These are phyloP conservation scores for Macadamia integrifolia DNA, from an alignment of 164 flowering plant species.

Conservation along the genomic window DNA sequence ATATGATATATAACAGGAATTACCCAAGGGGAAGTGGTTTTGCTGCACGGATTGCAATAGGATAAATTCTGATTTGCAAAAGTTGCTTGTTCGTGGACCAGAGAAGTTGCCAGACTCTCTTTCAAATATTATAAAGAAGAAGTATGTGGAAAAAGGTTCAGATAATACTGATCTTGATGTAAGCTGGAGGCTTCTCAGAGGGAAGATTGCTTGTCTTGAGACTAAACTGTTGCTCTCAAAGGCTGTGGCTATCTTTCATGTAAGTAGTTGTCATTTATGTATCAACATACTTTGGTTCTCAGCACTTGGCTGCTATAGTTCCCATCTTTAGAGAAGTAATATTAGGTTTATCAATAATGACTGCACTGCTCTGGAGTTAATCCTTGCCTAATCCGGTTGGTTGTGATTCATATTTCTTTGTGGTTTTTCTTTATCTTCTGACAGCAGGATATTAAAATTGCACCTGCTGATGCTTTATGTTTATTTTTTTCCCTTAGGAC, in stretches of 20 bases:
- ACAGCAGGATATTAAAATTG: background rate
- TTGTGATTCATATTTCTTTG: too few species aligned
- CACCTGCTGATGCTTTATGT: background rate
- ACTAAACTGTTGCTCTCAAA: conserved; percentile 42
- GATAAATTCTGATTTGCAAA: conserved; percentile 47
- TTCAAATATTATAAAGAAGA: conserved; percentile 35
- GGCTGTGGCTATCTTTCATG: conserved; percentile 73
- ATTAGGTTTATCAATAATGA: too few species aligned
- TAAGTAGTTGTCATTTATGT: conserved; percentile 28
- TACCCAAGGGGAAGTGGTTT: conserved; percentile 88
- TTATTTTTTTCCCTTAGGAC: conserved; percentile 24
- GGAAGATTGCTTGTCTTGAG: conserved; percentile 43
- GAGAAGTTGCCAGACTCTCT: conserved; percentile 50
- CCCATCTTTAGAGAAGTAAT: too few species aligned
- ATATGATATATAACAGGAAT: conserved; percentile 46
- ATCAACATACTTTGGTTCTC: background rate
- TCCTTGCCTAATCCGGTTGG: too few species aligned
- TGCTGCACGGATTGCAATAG: conserved; percentile 55
- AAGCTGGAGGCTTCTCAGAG: conserved; percentile 72
- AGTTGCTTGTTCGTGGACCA: conserved; percentile 39
- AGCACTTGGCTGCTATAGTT: background rate
- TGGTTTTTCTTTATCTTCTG: too few species aligned
- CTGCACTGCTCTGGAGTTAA: background rate
- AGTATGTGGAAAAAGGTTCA: conserved; percentile 25
- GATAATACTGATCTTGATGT: conserved; percentile 34